These are phyloP conservation scores for Alternaria triticina DNA, from an alignment of 2,329 filamentous ascomycete species.

Conservation along the genomic window DNA sequence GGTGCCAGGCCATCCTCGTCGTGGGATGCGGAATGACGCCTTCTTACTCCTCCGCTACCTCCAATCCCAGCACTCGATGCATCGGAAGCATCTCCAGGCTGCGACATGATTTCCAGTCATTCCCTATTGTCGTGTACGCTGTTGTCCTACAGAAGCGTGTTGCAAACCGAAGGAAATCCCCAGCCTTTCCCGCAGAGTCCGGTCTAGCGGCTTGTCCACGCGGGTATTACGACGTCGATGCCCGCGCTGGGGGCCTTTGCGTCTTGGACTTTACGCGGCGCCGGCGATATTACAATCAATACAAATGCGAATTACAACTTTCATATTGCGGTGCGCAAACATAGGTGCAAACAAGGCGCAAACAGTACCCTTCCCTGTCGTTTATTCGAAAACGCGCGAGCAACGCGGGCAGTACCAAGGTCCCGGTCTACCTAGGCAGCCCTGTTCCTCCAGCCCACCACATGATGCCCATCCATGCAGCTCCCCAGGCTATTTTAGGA, in stretches of 20 bases:
- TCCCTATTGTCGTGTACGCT: conserved; percentile 14
- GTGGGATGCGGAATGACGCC: conserved; percentile 36
- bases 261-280: conserved; percentile 27
- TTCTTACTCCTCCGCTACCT: conserved; percentile 28
- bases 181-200: neutral
- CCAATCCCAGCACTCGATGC: conserved; percentile 3
- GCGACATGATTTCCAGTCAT: conserved; percentile 39
- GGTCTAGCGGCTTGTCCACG: conserved; percentile 25
- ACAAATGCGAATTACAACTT: neutral
- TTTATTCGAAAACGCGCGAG: neutral
- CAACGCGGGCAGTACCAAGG: neutral
- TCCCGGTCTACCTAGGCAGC: neutral
- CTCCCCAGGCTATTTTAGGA: conserved; percentile 9
- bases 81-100: conserved; percentile 31
- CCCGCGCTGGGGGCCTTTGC: neutral
- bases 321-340: neutral
- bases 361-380: neutral
- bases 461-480: neutral
- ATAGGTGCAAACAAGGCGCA: neutral
- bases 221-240: conserved; percentile 2
- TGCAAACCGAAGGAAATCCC: neutral
- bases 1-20: conserved; percentile 29
- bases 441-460: neutral
- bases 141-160: neutral
- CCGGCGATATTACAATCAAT: neutral